Percentiles rank a stretch among this genome's conserved stretches.
Evolutionary conservation across 164 flowering plant genomes (phyloP).

Genomic region (Sedum album): DNA sequence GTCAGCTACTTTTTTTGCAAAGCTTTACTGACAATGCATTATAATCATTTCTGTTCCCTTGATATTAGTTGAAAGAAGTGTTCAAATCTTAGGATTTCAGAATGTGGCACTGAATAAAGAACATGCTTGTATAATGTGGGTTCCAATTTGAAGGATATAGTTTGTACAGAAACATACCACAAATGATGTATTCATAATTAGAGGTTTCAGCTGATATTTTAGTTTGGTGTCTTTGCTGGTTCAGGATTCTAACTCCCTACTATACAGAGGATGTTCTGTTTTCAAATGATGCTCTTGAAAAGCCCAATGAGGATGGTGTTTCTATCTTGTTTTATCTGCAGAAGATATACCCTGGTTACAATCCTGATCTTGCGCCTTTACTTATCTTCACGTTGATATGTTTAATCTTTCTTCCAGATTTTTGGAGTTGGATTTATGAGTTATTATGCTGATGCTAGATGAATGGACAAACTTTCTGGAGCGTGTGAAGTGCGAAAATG

Average conservation of each 20-base stretch:
- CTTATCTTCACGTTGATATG: not conserved
- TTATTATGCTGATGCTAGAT: conserved; percentile 15
- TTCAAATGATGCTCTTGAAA: conserved; percentile 24
- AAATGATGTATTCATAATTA: not conserved
- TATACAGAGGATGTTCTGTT: conserved; percentile 32
- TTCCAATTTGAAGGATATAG: not conserved
- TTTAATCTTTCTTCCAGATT: not conserved
- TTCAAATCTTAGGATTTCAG: not conserved
- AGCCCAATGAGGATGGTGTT: conserved; percentile 41
- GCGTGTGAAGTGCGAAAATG: conserved; percentile 19
- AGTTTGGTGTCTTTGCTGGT: not conserved
- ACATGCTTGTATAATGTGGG: not conserved
- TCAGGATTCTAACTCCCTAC: conserved; percentile 43
- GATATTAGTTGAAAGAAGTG: not conserved
- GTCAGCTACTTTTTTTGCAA: not conserved
- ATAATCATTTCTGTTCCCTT: not conserved
- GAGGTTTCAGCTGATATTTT: conserved; percentile 5
- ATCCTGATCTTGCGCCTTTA: not conserved
- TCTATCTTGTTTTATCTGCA: conserved; percentile 41
- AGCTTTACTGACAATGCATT: not conserved
- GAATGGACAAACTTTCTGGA: conserved; percentile 42
- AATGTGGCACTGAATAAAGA: not conserved
- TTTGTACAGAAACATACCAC: not conserved
- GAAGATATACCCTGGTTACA: conserved; percentile 31
- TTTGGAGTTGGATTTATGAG: not conserved